These are phyloP conservation scores for Linaria vulgaris DNA, from an alignment of 257 asterid species.

Conservation along the genomic window DNA sequence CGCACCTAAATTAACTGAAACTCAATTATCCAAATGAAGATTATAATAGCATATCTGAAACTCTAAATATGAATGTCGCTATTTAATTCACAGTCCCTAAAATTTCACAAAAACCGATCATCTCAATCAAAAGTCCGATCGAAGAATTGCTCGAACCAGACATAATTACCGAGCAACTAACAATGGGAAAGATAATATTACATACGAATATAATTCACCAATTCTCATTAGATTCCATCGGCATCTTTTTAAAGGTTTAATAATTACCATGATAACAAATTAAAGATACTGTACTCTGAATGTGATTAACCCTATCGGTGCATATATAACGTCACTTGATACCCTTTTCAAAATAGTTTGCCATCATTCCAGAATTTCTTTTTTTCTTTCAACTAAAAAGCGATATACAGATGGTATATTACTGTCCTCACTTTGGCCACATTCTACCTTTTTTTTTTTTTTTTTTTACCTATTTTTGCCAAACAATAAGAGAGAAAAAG, in stretches of 20 bases:
- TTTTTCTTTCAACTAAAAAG: no score
- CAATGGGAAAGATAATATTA: no score
- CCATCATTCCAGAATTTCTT: conserved; percentile 14
- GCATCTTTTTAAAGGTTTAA: no score
- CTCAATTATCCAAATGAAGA: no score
- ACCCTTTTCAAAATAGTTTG: conserved; percentile 7
- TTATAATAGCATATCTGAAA: no score
- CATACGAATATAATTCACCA: conserved; percentile 6
- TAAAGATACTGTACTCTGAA: no score
- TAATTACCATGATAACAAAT: background rate
- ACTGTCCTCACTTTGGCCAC: conserved; percentile 27
- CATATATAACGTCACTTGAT: no score
- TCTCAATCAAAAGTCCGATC: background rate
- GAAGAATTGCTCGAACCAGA: no score
- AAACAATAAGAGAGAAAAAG: background rate
- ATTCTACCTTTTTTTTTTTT: conserved; percentile 6
- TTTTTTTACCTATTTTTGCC: background rate
- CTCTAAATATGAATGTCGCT: no score
- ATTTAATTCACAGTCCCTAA: no score
- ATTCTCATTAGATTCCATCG: background rate
- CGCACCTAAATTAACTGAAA: no score
- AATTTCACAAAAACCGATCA: background rate
- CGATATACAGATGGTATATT: background rate
- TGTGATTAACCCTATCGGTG: background rate
- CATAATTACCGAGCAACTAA: no score